Conservation (phyloP, 2,329 filamentous ascomycete genomes). For the Neobulgaria alba region DNA sequence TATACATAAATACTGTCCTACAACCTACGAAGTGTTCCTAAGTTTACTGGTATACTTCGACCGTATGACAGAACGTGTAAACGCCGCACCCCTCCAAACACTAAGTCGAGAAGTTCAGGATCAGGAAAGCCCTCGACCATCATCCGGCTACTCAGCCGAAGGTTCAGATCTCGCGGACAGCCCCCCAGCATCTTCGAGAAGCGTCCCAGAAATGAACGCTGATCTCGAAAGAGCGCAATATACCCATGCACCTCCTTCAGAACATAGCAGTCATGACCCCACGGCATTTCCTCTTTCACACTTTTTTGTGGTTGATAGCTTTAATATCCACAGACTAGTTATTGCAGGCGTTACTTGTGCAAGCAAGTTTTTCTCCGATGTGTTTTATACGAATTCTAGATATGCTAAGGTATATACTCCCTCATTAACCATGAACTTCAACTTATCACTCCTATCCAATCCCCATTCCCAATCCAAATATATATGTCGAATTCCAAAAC, state of each 20-base stretch:
- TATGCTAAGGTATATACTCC: constrained; percentile 99
- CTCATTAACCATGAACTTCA: too few species aligned
- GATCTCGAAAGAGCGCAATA: constrained; percentile 24
- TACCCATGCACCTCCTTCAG: constrained; percentile 19
- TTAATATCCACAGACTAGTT: constrained; percentile 94
- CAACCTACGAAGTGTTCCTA: constrained; percentile 95
- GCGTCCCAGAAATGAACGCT: constrained; percentile 20
- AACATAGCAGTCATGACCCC: constrained; percentile 11
- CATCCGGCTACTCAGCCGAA: constrained; percentile 23
- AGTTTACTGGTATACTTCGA: constrained; percentile 96
- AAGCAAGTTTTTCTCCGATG: constrained; percentile 98
- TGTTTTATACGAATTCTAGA: constrained; percentile 98
- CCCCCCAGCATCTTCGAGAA: constrained; percentile 18
- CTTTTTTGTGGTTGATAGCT: constrained; percentile 95
- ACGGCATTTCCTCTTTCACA: constrained; percentile 41
- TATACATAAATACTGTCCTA: constrained; percentile 98
- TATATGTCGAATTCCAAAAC: too few species aligned
- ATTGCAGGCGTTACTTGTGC: constrained; percentile 97
- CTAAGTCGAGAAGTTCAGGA: constrained; percentile 37
- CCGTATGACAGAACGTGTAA: constrained; percentile 95
- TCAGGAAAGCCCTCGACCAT: constrained; percentile 21
- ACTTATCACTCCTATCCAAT: too few species aligned
- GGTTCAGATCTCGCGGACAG: constrained; percentile 27
- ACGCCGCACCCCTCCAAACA: constrained; percentile 65
- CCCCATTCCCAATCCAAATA: too few species aligned